These are phyloP conservation scores for Tylopilus cervinicoccineus DNA, from an alignment of 768 basidiomycete genomes.

Conservation along the genomic window DNA sequence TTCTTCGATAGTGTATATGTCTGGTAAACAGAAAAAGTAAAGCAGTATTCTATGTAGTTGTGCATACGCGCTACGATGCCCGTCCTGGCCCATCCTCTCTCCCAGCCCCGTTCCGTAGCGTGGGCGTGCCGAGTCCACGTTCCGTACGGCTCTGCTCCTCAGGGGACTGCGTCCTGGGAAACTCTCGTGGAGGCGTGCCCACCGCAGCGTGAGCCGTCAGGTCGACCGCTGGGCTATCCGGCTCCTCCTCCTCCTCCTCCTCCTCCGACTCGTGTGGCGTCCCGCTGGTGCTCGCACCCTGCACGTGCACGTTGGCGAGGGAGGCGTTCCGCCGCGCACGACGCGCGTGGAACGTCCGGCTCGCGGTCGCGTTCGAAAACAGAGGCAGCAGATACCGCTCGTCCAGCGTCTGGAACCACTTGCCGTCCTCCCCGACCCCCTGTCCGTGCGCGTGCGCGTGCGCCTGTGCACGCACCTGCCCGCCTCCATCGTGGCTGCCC, in stretches of 20 bases:
- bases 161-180: conserved; percentile 22
- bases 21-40: conserved; percentile 3
- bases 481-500: background rate
- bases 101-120: conserved; percentile 47
- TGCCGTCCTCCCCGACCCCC: conserved; percentile 62
- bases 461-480: too few species aligned
- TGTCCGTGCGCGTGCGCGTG: conserved; percentile 1
- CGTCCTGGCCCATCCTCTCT: conserved; percentile 20
- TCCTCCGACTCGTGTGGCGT: conserved; percentile 39
- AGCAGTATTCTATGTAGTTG: background rate
- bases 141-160: conserved; percentile 55
- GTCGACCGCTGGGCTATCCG: conserved; percentile 42
- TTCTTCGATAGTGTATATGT: background rate
- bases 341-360: conserved; percentile 80
- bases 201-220: conserved; percentile 28
- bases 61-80: background rate
- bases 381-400: conserved; percentile 91
- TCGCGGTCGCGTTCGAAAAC: conserved; percentile 90
- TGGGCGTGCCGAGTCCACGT: conserved; percentile 62
- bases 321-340: conserved; percentile 51
- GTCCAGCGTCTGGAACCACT: conserved; percentile 95
- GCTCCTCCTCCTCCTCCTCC: conserved; percentile 42
- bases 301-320: conserved; percentile 12
- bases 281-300: conserved; percentile 19
- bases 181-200: conserved; percentile 12